These are phyloP conservation scores for Vigna nakashimae DNA, from an alignment of 306 rosid genomes.

Conservation along the genomic window DNA sequence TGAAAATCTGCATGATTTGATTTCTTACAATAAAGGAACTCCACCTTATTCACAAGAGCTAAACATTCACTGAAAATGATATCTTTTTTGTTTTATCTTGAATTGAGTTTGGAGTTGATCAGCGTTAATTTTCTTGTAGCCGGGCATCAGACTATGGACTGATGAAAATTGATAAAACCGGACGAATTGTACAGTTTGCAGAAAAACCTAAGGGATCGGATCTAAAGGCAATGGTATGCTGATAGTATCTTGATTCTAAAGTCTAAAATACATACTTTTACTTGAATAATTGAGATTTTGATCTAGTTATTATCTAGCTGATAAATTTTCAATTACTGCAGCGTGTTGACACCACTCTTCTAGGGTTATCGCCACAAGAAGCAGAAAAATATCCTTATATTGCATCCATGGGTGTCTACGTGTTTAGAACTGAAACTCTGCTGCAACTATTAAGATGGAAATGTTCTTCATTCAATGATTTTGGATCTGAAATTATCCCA, in stretches of 20 bases:
- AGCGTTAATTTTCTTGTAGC: conserved; percentile 50
- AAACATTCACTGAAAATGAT: conserved; percentile 7
- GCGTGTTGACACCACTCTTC: conserved; percentile 85
- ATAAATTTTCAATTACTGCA: conserved; percentile 54
- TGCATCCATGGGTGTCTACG: conserved; percentile 99
- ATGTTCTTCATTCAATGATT: conserved; percentile 80
- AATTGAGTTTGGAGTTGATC: conserved; percentile 37
- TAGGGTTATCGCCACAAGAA: conserved; percentile 79
- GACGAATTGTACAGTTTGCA: conserved; percentile 78
- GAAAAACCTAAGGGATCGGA: conserved; percentile 93
- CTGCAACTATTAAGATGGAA: conserved; percentile 72
- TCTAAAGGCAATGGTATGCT: conserved; percentile 84
- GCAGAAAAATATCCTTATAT: conserved; percentile 72
- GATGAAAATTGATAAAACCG: conserved; percentile 78
- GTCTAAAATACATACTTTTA: conserved; percentile 20
- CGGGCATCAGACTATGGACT: conserved; percentile 96
- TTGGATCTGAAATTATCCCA: conserved; percentile 96
- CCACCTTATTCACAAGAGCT: conserved; percentile 10
- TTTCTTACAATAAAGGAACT: conserved; percentile 8
- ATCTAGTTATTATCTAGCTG: conserved; percentile 30
- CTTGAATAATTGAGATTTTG: conserved; percentile 14
- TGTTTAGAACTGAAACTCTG: conserved; percentile 81
- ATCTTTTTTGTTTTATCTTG: not conserved
- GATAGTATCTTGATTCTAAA: conserved; percentile 26
- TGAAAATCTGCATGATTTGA: not conserved